Conservation (phyloP, 495 filamentous ascomycete genomes). For the Apiosordaria backusii region DNA sequence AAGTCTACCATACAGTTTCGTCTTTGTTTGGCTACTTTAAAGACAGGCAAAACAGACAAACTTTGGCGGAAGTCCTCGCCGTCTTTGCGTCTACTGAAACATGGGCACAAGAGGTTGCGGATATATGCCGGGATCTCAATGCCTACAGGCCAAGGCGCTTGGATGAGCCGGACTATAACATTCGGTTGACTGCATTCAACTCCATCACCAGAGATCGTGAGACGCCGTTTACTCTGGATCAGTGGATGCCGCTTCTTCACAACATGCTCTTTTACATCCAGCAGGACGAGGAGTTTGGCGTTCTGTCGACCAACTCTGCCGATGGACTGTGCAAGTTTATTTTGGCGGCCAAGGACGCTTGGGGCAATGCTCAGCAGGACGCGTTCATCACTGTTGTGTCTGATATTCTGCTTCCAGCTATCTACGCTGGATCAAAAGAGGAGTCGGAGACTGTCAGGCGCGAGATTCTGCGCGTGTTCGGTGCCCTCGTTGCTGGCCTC, state of each 20-base stretch:
- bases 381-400: constrained; percentile 51
- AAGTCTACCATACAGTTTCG: constrained; percentile 60
- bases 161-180: constrained; percentile 82
- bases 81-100: constrained; percentile 63
- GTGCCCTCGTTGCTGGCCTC: constrained; percentile 69
- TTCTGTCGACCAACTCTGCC: constrained; percentile 75
- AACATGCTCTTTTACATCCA: constrained; percentile 88
- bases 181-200: constrained; percentile 72
- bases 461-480: constrained; percentile 75
- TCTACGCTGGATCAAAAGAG: constrained; percentile 71
- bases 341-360: constrained; percentile 44
- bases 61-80: constrained; percentile 65
- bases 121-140: constrained; percentile 75
- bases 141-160: constrained; percentile 63
- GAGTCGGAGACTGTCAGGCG: constrained; percentile 76
- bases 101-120: constrained; percentile 59
- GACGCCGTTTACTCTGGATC: constrained; percentile 57
- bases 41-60: constrained; percentile 67
- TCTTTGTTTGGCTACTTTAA: constrained; percentile 84
- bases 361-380: constrained; percentile 35
- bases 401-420: constrained; percentile 64
- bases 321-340: constrained; percentile 79
- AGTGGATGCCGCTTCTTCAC: constrained; percentile 87
- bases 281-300: constrained; percentile 82
- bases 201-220: constrained; percentile 58